Percentiles rank a stretch among this genome's conserved stretches.
These are phyloP conservation scores for Aspergillus latus DNA, from an alignment of 2,329 filamentous ascomycete species.

Conservation along the genomic window DNA sequence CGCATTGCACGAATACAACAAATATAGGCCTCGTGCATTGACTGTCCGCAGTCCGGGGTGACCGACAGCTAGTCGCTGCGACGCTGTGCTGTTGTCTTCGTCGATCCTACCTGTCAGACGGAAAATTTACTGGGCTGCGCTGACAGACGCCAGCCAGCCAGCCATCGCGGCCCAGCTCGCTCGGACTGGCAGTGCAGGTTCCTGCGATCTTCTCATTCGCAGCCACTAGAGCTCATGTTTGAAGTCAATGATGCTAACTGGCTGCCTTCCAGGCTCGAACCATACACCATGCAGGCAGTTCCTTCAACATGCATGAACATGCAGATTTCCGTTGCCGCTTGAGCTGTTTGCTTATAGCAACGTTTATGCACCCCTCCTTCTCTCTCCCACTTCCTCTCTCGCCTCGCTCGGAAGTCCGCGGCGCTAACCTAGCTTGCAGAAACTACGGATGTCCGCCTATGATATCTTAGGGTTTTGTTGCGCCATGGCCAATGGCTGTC, in stretches of 20 bases:
- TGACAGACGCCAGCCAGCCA: neutral
- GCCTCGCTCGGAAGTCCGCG: neutral
- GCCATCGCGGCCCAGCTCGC: neutral
- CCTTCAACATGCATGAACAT: neutral
- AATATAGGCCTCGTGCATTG: no score
- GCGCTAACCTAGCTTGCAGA: no score
- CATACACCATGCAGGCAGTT: neutral
- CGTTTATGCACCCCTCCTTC: neutral
- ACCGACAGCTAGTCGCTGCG: no score
- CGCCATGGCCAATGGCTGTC: neutral
- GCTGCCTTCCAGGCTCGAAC: neutral
- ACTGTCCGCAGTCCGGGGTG: no score
- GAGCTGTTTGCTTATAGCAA: neutral
- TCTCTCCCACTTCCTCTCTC: no score
- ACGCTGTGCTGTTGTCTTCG: no score
- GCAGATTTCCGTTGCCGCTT: neutral
- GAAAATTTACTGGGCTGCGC: neutral
- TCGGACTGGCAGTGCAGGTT: neutral
- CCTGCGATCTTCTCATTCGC: neutral
- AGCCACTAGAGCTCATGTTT: neutral
- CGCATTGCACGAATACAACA: no score
- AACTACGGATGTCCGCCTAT: no score
- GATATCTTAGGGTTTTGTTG: no score
- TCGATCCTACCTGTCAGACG: no score
- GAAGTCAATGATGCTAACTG: neutral